Conservation (phyloP, 306 rosid genomes). For the Fragaria ananassa region DNA sequence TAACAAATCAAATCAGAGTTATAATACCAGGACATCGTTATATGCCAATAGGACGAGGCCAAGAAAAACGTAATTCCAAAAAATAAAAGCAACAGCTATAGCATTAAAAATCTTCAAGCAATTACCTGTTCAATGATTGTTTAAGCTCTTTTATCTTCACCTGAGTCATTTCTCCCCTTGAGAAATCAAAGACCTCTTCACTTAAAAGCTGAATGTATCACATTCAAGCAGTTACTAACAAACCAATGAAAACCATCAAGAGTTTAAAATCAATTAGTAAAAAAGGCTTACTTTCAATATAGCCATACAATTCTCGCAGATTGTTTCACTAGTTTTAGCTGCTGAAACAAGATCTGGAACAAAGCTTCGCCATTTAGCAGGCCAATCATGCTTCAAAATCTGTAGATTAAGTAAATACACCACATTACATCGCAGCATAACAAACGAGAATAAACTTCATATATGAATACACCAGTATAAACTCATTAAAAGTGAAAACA, state of each 20-base stretch:
- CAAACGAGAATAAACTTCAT: not conserved
- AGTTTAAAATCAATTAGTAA: not conserved
- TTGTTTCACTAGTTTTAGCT: conserved; percentile 92
- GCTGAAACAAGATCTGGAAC: conserved; percentile 95
- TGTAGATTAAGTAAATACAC: conserved; percentile 26
- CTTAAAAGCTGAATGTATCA: conserved; percentile 49
- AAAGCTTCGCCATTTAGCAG: conserved; percentile 84
- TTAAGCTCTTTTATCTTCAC: conserved; percentile 62
- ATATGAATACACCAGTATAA: not conserved
- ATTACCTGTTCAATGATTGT: conserved; percentile 73
- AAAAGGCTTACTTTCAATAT: conserved; percentile 67
- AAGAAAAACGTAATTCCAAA: not conserved
- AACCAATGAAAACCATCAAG: not conserved
- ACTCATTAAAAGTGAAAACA: not conserved
- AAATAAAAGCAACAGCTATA: not conserved
- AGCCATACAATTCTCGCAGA: conserved; percentile 96
- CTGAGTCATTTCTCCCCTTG: conserved; percentile 72
- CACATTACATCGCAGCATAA: not conserved
- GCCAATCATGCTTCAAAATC: conserved; percentile 99
- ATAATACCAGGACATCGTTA: not conserved
- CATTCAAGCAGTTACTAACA: conserved; percentile 2
- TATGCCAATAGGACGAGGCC: not conserved
- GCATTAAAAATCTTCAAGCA: conserved; percentile 15
- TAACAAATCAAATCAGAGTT: not conserved
- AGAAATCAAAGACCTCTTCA: conserved; percentile 69